A percentile compares a stretch with the other conserved stretches of the same genome.
phyloP scores from a whole-genome alignment of 108 stramenopile genomes.

The Cyclostephanos invisitatus region DNA sequence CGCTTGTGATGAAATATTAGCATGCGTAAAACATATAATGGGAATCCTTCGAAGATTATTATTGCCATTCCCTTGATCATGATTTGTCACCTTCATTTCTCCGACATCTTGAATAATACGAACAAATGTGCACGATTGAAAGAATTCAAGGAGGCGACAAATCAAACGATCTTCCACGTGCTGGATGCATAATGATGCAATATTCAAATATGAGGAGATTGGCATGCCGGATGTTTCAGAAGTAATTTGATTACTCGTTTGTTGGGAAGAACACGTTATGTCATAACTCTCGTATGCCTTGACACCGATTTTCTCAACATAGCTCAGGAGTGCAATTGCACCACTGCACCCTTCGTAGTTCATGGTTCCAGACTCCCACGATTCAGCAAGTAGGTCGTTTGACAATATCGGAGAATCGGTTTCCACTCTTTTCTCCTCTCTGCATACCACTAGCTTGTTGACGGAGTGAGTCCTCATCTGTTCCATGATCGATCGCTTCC shows the following conservation, averaged over 20 bases:
- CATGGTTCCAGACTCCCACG: conserved; percentile 67
- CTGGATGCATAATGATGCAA: conserved; percentile 21
- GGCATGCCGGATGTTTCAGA: not conserved
- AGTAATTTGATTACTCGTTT: conserved; percentile 8
- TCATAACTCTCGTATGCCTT: not conserved
- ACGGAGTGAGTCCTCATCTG: conserved; percentile 11
- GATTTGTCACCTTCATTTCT: conserved; percentile 20
- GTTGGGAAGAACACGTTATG: not conserved
- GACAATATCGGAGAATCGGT: not conserved
- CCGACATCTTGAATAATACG: conserved; percentile 41
- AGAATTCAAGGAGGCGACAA: conserved; percentile 14
- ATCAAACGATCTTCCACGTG: conserved; percentile 16
- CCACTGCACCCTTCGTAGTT: conserved; percentile 87
- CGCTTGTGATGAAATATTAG: conserved; percentile 32
- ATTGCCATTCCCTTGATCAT: not conserved
- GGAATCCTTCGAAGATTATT: conserved; percentile 53
- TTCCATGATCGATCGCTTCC: conserved; percentile 16
- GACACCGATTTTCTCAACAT: conserved; percentile 42
- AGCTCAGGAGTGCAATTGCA: conserved; percentile 56
- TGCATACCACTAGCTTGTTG: not conserved
- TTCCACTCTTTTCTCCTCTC: not conserved
- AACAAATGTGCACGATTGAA: conserved; percentile 25
- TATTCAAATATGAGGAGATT: not conserved
- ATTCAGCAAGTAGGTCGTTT: conserved; percentile 17
- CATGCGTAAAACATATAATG: conserved; percentile 65